A percentile compares a stretch with the other conserved stretches of the same genome.
These are phyloP conservation scores for Erodium moschatum DNA, from an alignment of 441 rosid genomes.

Conservation along the genomic window DNA sequence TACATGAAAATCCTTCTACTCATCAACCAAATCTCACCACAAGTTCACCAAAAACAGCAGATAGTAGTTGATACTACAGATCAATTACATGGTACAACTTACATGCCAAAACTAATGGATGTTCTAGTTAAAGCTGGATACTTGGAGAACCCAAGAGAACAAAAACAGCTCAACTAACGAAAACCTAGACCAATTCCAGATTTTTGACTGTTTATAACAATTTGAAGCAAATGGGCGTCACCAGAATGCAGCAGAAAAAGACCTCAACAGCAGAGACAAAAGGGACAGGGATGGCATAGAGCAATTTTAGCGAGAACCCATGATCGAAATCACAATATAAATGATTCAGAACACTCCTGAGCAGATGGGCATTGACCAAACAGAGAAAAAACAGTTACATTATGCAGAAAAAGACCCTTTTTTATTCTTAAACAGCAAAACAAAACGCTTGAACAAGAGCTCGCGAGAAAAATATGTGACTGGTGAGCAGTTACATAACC, in stretches of 20 bases:
- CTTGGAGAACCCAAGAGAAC: constrained; percentile 6
- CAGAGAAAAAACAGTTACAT: constrained; percentile 32
- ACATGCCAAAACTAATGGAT: constrained; percentile 22
- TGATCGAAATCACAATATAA: constrained; percentile 22
- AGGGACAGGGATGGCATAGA: constrained; percentile 2
- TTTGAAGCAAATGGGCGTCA: constrained; percentile 34
- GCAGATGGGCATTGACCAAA: constrained; percentile 30
- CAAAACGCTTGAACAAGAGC: constrained; percentile 7
- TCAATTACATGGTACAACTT: constrained; percentile 33
- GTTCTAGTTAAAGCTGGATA: constrained; percentile 19
- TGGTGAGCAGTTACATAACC: constrained; percentile 25
- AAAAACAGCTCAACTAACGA: constrained; percentile 33
- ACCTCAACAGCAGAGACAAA: constrained; percentile 15
- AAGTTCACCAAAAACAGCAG: constrained; percentile 17
- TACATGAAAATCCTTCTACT: constrained; percentile 20
- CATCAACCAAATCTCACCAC: constrained; percentile 36
- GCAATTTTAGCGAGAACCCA: constrained; percentile 40
- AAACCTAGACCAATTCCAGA: constrained; percentile 31
- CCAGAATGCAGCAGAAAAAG: constrained; percentile 13
- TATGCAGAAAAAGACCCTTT: constrained; percentile 19
- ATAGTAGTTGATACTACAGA: constrained; percentile 16
- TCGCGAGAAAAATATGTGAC: constrained; percentile 9
- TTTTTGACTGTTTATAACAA: constrained; percentile 23
- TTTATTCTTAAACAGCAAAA: constrained; percentile 10
- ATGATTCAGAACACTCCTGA: constrained; percentile 16